phyloP scores from a whole-genome alignment of 2,329 filamentous ascomycete species.

The Fusarium agapanthi region DNA sequence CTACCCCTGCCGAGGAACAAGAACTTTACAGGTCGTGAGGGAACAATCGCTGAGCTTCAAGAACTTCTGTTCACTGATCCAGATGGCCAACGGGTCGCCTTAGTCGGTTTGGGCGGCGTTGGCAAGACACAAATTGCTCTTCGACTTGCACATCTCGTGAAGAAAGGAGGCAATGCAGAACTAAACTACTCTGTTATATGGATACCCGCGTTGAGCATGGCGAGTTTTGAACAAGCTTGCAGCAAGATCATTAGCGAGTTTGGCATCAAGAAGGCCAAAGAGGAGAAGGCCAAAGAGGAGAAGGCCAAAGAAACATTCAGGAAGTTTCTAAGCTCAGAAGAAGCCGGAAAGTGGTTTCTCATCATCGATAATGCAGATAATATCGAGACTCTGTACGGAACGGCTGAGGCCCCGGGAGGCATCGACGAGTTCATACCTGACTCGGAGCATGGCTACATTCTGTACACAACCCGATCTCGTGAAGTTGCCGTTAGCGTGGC shows the following conservation, averaged over 20 bases:
- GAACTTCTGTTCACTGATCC: rapidly evolving
- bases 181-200: neutral
- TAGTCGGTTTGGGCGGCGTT: neutral
- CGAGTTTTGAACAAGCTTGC: neutral
- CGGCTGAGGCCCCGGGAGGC: conserved; percentile 10
- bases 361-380: conserved; percentile 56
- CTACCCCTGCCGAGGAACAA: neutral
- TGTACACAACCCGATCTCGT: conserved; percentile 50
- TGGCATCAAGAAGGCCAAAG: rapidly evolving
- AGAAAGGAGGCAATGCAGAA: neutral
- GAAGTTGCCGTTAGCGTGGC: conserved; percentile 28
- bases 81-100: neutral
- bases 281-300: neutral
- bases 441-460: conserved; percentile 43
- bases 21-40: neutral
- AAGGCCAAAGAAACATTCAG: neutral
- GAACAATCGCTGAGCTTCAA: neutral
- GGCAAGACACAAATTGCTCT: neutral
- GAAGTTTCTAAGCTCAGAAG: conserved; percentile 38
- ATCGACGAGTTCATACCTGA: conserved; percentile 37
- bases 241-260: neutral
- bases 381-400: conserved; percentile 27
- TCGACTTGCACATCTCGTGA: neutral
- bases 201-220: neutral
- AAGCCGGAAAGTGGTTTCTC: conserved; percentile 49